Percentiles rank a stretch among this genome's conserved stretches.
phyloP scores from a whole-genome alignment of 306 rosid genomes.

The Chamaecrista fasciculata region DNA sequence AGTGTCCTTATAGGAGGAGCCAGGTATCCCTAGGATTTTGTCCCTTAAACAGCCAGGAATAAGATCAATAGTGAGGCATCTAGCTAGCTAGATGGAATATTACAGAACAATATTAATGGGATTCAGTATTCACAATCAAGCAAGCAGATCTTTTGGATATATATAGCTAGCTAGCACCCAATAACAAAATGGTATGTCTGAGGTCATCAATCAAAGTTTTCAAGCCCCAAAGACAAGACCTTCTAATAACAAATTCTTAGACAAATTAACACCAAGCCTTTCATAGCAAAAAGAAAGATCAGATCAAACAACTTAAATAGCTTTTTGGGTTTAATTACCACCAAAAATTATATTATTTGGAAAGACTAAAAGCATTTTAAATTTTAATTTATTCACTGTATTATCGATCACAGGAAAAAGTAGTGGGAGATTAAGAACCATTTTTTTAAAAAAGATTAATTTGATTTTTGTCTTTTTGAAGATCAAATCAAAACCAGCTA shows the following conservation, averaged over 20 bases:
- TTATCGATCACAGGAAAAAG: slow-evolving; percentile 13
- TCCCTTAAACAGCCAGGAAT: background rate
- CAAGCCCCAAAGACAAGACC: background rate
- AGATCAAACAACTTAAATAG: too few relatives aligned
- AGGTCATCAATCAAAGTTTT: background rate
- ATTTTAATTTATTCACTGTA: too few relatives aligned
- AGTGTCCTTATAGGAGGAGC: background rate
- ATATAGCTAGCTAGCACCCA: background rate
- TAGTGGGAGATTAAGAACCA: background rate
- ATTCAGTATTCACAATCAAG: background rate
- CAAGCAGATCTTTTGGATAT: slow-evolving; percentile 1
- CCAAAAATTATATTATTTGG: background rate
- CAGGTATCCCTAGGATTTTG: background rate
- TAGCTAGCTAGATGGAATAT: background rate
- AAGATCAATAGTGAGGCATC: slow-evolving; percentile 11
- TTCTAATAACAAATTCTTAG: background rate
- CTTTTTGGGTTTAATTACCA: too few relatives aligned
- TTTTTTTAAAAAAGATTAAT: too few relatives aligned
- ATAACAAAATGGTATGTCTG: background rate
- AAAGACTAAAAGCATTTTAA: slow-evolving; percentile 12
- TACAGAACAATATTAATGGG: slow-evolving; percentile 6
- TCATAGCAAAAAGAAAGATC: too few relatives aligned
- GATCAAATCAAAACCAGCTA: slow-evolving; percentile 16
- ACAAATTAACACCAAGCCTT: background rate
- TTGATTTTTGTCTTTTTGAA: background rate